Base-by-base conservation (phyloP, 2,329 filamentous ascomycete genomes). In the Pyrenophora tritici-repentis region DNA sequence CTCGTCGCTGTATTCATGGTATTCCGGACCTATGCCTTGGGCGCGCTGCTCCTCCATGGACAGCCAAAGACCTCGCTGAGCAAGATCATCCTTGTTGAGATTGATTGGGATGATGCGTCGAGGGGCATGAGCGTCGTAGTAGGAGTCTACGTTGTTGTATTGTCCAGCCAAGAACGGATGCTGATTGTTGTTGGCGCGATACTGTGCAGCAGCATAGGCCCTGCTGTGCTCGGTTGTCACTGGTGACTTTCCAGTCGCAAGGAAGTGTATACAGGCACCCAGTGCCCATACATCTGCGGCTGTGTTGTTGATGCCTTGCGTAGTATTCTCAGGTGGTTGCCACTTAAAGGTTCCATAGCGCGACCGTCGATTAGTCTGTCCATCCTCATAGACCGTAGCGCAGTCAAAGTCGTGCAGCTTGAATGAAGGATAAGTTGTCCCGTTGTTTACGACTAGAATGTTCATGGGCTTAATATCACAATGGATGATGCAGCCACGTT, bases 271-370 rank as follows among this genome's bases (percentile, higher is more conserved):
- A 32, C 63, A 62, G 17, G 70, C 66, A 17, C 67, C 72, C 3
- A 72, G 33, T 10, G 62, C 53, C 71, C 70, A 74, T 4, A 70
- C 51, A 7, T 73, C 70, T 7, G 65, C 65, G 10, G 57, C 58
- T 6, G 12, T 38, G 6, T 61, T 67, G 18, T 67, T 66, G 50
- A 70, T 63, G 2, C 41, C 41, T 13, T 26, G 8, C 5, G 43
- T 22, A 4, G 67, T 65, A 18, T 58, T 57, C 45, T 74, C 70
- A 8, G 67, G 71, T 10, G 68, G 65, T 38, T 70, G 64, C 61
- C 61, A 70, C 12, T 55, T 45, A 22, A 53, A 66, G 3, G 63
- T 65, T 3, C 66, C 67, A 18, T 45, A 58, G 17, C 35, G 34
- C 4, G 55, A 40, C 5, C 17, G 3, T 14, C 33, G 29, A 2